A percentile compares a stretch with the other conserved stretches of the same genome.
These are phyloP conservation scores for Ajuga reptans DNA, from an alignment of 305 asterid species.

Conservation along the genomic window DNA sequence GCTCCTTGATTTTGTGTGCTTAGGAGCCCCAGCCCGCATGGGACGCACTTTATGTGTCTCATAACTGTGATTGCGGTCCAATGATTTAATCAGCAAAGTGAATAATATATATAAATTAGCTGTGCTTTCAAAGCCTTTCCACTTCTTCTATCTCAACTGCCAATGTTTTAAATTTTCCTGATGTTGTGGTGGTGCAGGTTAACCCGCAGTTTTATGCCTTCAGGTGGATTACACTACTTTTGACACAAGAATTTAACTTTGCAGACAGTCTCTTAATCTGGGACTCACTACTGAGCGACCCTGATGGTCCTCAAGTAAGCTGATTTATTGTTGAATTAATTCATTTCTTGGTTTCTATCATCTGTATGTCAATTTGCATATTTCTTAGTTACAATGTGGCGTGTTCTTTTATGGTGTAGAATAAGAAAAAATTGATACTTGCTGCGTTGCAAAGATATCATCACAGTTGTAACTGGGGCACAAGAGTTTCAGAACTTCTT, in stretches of 20 bases:
- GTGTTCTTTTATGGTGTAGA: neutral
- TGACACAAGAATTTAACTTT: conserved; percentile 91
- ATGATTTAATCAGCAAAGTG: conserved; percentile 3
- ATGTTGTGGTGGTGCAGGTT: conserved; percentile 50
- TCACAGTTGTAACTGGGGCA: neutral
- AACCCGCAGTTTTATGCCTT: conserved; percentile 97
- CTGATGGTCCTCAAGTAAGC: conserved; percentile 95
- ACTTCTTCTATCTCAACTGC: neutral
- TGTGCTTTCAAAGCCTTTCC: conserved; percentile 10
- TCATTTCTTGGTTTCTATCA: neutral
- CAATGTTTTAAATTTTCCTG: conserved; percentile 11
- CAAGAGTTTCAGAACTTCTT: neutral
- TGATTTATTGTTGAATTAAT: neutral
- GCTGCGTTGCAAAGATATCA: neutral
- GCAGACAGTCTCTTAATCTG: conserved; percentile 72
- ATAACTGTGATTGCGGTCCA: conserved; percentile 1
- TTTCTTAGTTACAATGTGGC: neutral
- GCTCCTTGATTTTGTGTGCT: neutral
- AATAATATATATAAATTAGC: neutral
- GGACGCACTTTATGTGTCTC: neutral
- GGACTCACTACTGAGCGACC: conserved; percentile 93
- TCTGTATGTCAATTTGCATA: neutral
- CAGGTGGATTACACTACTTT: conserved; percentile 94
- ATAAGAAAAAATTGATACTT: neutral
- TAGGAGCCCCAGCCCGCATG: neutral